Base-by-base conservation (phyloP, 768 basidiomycete genomes). In the Lactarius sp. region DNA sequence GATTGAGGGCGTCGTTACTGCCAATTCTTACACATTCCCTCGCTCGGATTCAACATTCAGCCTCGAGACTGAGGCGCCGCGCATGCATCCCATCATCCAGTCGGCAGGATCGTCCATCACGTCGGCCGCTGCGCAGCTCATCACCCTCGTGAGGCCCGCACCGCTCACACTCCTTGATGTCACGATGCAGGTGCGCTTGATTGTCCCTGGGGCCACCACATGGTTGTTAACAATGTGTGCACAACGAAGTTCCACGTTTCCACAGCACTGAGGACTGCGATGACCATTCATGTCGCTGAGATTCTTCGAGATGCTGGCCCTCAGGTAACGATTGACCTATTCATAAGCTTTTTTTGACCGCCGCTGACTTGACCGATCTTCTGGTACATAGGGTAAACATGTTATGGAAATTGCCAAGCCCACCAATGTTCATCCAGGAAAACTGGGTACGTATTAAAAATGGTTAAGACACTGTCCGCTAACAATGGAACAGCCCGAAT, bases 391-490 rank as follows among this genome's bases (percentile, higher is more conserved):
- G 76, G 77, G 77, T 0, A 59, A 77, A 27, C 78, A 80, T 41
- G 70, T 74, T n/a, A 62, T 71, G 7, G 75, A 77, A 6, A 78
- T 79, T 44, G 76, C 73, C 13, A 69, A 66, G 27, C 73, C 71
- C 22, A 73, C 70, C 53, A 67, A 66, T 4, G 67, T 75, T 52
- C 71, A 76, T 50, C 61, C 73, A 2, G 55, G 65, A n/a, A 77
- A 77, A 62, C 67, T 79, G 3, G 75, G 78, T 78, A 62, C 10
- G 69, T 69, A 9, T 49, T 12, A 37, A 9, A 22, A 31, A 22
- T 8, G 5, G 4, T 13, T 27, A 27, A 27, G 31, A 20, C 16
- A 41, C 36, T n/a, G 3, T 20, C 22, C 10, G 7, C 18, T 37
- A 10, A 46, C 27, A 13, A 9, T 22, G 1, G 6, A 18, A 7